Conservation (phyloP, 2,329 filamentous ascomycete genomes). For the Aspergillus costaricaensis region DNA sequence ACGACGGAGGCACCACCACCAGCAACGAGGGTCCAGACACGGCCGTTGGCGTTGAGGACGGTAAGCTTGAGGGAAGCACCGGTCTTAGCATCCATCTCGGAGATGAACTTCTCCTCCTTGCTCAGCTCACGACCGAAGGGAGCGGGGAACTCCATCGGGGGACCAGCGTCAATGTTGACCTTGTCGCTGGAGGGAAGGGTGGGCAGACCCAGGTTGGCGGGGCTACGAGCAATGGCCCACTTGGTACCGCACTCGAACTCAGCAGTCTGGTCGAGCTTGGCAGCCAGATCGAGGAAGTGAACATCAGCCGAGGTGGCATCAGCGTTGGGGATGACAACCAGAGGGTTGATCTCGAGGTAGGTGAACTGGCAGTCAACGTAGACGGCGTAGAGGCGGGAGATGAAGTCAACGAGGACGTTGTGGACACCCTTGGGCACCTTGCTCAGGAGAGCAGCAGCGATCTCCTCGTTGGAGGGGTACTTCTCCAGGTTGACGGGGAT, state of each 20-base stretch:
- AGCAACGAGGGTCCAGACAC: conserved; percentile 97
- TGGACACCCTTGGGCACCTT: conserved; percentile 95
- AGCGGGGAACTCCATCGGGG: conserved; percentile 98
- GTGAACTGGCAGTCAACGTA: conserved; percentile 99
- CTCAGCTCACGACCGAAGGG: conserved; percentile 97
- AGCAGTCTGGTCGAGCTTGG: conserved; percentile 98
- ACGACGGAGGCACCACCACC: conserved; percentile 99
- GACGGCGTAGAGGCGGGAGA: conserved; percentile 95
- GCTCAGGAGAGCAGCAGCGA: conserved; percentile 79
- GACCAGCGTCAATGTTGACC: conserved; percentile 92
- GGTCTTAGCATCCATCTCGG: conserved; percentile 98
- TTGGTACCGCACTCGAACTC: conserved; percentile 99
- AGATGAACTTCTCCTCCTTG: conserved; percentile 99
- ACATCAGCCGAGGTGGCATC: conserved; percentile 90
- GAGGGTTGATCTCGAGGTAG: conserved; percentile 99
- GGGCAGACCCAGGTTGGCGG: conserved; percentile 82
- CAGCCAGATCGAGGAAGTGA: conserved; percentile 96
- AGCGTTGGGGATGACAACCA: conserved; percentile 95
- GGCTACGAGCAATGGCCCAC: conserved; percentile 94
- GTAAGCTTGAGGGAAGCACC: conserved; percentile 98
- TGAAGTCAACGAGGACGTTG: conserved; percentile 99
- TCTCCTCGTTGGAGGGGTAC: conserved; percentile 95
- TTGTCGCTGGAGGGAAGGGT: conserved; percentile 67
- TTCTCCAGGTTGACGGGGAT: conserved; percentile 92
- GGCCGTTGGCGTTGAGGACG: conserved; percentile 85